Conservation (phyloP, 345 rosid genomes). For the Ceriops tagal region DNA sequence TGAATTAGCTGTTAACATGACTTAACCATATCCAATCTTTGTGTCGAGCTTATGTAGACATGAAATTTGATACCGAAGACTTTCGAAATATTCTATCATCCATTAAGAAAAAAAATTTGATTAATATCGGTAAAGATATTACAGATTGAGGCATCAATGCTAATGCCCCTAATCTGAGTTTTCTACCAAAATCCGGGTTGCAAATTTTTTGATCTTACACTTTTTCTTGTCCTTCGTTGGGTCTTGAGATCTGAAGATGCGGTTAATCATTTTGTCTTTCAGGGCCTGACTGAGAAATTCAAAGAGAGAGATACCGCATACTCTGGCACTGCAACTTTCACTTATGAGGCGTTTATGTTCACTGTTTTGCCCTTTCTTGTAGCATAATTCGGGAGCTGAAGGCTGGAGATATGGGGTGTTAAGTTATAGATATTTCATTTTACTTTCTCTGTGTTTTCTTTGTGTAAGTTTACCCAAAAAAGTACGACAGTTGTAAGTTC, state of each 20-base stretch:
- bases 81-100: too few relatives aligned
- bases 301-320: conserved; percentile 64
- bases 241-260: background rate
- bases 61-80: too few relatives aligned
- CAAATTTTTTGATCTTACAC: background rate
- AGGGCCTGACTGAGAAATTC: conserved; percentile 94
- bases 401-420: background rate
- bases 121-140: too few relatives aligned
- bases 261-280: conserved; percentile 12
- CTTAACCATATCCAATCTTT: too few relatives aligned
- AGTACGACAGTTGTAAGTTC: too few relatives aligned
- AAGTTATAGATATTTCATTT: background rate
- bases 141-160: too few relatives aligned
- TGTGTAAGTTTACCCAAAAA: too few relatives aligned
- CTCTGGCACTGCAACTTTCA: conserved; percentile 73
- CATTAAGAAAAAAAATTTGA: too few relatives aligned
- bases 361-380: conserved; percentile 84
- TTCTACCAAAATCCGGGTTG: too few relatives aligned
- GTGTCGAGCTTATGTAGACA: too few relatives aligned
- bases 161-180: too few relatives aligned
- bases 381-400: conserved; percentile 34
- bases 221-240: background rate
- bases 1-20: too few relatives aligned
- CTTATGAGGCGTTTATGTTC: conserved; percentile 78
- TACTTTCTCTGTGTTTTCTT: background rate